Conservation (phyloP, 352 stramenopile species). For the Globisporangium nodosum region DNA sequence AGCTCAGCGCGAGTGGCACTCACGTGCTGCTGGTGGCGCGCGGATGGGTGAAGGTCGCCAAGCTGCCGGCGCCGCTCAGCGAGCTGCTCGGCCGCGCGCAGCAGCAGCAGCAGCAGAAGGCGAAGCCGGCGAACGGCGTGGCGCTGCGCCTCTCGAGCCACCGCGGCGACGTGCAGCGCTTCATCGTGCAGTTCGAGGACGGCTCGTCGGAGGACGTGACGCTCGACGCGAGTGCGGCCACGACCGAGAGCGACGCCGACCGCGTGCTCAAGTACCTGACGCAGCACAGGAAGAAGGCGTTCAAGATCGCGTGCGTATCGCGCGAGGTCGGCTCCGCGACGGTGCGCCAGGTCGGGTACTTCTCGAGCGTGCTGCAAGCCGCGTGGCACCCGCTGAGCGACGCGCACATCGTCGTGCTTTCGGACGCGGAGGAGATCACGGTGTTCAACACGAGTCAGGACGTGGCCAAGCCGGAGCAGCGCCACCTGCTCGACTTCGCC, state of each 20-base stretch:
- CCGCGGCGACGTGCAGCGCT: constrained; percentile 18
- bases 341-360: constrained; percentile 54
- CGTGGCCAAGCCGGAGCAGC: constrained; percentile 66
- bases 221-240: constrained; percentile 11
- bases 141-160: neutral
- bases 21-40: constrained; percentile 51
- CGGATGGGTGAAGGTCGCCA: constrained; percentile 54
- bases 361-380: constrained; percentile 43
- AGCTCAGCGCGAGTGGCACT: constrained; percentile 49
- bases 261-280: constrained; percentile 19
- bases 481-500: constrained; percentile 49
- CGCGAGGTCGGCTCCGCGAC: constrained; percentile 41
- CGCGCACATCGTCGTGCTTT: constrained; percentile 64
- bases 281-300: constrained; percentile 14
- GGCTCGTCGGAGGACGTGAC: constrained; percentile 21
- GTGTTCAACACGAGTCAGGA: constrained; percentile 65
- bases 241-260: constrained; percentile 18
- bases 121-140: neutral
- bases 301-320: constrained; percentile 37
- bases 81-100: constrained; percentile 7
- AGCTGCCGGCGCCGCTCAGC: constrained; percentile 24
- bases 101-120: neutral
- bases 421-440: constrained; percentile 66
- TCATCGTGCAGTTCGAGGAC: constrained; percentile 45
- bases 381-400: constrained; percentile 74